Conservation (phyloP, 805 yeast species). For the Yarrowia sp. region DNA sequence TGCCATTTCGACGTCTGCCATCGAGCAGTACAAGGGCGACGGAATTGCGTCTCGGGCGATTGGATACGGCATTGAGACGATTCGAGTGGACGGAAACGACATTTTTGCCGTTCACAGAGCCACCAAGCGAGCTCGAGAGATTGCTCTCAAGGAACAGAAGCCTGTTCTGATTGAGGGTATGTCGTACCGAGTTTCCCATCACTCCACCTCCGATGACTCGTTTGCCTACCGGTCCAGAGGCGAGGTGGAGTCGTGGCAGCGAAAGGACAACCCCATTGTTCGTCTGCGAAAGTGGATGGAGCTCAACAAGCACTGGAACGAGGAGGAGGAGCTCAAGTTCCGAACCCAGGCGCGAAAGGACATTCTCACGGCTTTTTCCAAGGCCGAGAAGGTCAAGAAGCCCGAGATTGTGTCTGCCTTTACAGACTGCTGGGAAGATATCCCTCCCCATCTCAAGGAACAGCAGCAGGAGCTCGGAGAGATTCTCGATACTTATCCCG, state of each 20-base stretch:
- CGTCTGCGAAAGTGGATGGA: constrained; percentile 50
- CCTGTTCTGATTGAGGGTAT: constrained; percentile 51
- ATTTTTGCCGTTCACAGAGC: constrained; percentile 47
- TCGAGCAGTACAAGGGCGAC: constrained; percentile 50
- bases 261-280: constrained; percentile 49
- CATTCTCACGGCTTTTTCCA: constrained; percentile 45
- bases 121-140: constrained; percentile 45
- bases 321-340: constrained; percentile 45
- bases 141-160: constrained; percentile 44
- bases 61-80: constrained; percentile 51
- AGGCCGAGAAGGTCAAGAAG: constrained; percentile 48
- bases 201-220: constrained; percentile 51
- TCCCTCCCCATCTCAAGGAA: constrained; percentile 44
- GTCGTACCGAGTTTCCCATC: constrained; percentile 51
- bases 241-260: constrained; percentile 50
- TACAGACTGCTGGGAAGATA: constrained; percentile 44
- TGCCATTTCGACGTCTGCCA: constrained; percentile 50
- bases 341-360: constrained; percentile 44
- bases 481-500: constrained; percentile 47
- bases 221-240: constrained; percentile 49
- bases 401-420: constrained; percentile 47
- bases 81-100: constrained; percentile 51
- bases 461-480: constrained; percentile 47
- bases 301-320: constrained; percentile 47
- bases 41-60: constrained; percentile 50